These are phyloP conservation scores for Beauveria bassiana DNA, from an alignment of 2,329 filamentous ascomycete genomes.

Conservation along the genomic window DNA sequence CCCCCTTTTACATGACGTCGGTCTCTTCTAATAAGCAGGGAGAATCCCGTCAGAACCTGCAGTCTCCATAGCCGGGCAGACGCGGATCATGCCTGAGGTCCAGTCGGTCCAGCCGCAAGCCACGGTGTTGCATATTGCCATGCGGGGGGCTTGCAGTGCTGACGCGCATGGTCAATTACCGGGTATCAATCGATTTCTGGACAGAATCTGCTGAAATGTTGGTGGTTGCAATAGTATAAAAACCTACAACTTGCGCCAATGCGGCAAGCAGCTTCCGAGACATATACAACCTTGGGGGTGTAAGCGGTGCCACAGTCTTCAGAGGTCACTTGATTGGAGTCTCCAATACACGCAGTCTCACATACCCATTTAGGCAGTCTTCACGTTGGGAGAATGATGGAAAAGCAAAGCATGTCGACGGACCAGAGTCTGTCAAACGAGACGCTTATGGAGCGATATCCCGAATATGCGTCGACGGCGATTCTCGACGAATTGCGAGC, in stretches of 20 bases:
- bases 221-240: background rate
- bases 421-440: background rate
- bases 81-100: background rate
- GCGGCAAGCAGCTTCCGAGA: background rate
- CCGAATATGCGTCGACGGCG: conserved; percentile 26
- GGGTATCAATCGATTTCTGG: background rate
- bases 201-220: background rate
- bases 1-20: background rate
- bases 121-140: conserved; percentile 3
- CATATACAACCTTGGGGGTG: background rate
- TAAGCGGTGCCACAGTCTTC: background rate
- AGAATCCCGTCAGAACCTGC: background rate
- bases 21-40: background rate
- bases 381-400: background rate
- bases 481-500: conserved; percentile 24
- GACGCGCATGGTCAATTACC: background rate
- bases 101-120: background rate
- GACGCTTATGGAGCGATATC: conserved; percentile 18
- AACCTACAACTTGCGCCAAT: background rate
- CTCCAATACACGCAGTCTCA: background rate
- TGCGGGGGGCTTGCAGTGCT: background rate
- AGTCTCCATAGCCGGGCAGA: background rate
- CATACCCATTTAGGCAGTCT: too few relatives aligned
- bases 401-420: background rate
- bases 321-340: background rate